These are phyloP conservation scores for Cyclotella kingstonii DNA, from an alignment of 108 stramenopile genomes.

Conservation along the genomic window DNA sequence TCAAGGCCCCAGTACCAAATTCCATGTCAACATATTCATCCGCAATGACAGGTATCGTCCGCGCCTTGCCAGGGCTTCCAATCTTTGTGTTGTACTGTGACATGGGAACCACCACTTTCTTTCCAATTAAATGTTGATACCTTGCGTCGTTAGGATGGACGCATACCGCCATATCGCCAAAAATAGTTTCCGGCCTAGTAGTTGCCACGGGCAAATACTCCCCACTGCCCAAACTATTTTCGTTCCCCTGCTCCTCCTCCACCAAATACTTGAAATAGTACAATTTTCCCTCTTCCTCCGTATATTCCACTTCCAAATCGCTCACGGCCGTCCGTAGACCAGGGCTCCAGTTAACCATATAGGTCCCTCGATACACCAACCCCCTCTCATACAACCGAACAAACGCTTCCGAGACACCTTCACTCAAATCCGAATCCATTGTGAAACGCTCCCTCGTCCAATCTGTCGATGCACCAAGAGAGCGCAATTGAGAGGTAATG, in stretches of 20 bases:
- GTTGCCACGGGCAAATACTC: conserved; percentile 92
- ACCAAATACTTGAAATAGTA: conserved; percentile 96
- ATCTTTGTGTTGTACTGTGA: conserved; percentile 8
- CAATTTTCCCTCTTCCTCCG: conserved; percentile 90
- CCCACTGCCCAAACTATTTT: too few species aligned
- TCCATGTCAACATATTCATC: conserved; percentile 96
- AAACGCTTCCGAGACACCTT: conserved; percentile 95
- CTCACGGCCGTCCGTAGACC: conserved; percentile 95
- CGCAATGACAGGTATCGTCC: conserved; percentile 87
- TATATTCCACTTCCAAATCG: conserved; percentile 95
- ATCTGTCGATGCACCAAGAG: conserved; percentile 96
- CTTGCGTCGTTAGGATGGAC: conserved; percentile 94
- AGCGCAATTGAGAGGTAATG: conserved; percentile 91
- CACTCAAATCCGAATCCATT: conserved; percentile 84
- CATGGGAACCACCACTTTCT: conserved; percentile 85
- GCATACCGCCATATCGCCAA: conserved; percentile 95
- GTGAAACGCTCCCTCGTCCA: conserved; percentile 98
- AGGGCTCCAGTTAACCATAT: conserved; percentile 99
- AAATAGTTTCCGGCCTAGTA: conserved; percentile 94
- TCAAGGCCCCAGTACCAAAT: conserved; percentile 96
- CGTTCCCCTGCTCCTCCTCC: conserved; percentile 60
- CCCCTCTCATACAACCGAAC: conserved; percentile 93
- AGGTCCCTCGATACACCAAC: conserved; percentile 90
- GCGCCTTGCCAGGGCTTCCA: conserved; percentile 25
- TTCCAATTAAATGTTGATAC: conserved; percentile 91